Percentiles rank a stretch among this genome's conserved stretches.
Conservation (phyloP, 1,284 basidiomycete species). For the Waitea zeae region DNA sequence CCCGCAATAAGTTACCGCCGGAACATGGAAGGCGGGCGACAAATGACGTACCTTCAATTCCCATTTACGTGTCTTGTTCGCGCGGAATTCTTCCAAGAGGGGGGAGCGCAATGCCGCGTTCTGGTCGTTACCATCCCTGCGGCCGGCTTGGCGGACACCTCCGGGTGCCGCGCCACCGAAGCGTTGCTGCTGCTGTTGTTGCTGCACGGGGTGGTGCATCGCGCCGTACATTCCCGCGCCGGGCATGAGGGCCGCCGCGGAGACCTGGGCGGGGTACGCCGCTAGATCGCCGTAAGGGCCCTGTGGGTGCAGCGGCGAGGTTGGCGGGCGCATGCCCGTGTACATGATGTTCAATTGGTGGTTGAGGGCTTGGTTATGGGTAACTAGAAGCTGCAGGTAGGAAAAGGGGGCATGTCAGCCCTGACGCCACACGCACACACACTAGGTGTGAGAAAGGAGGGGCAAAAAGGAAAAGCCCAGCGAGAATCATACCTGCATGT, state of each 20-base stretch:
- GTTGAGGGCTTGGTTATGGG: constrained; percentile 19
- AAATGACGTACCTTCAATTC: constrained; percentile 43
- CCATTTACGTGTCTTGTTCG: constrained; percentile 68
- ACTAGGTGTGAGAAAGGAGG: no score
- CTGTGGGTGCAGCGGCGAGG: constrained; percentile 17
- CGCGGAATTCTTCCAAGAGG: constrained; percentile 73
- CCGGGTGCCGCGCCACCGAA: no score
- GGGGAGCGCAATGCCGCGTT: constrained; percentile 36
- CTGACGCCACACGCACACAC: no score
- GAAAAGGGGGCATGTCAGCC: constrained; percentile 13
- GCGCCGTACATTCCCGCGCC: not conserved
- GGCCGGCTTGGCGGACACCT: constrained; percentile 18
- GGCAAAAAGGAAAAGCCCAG: no score
- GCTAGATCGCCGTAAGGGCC: constrained; percentile 18
- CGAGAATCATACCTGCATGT: no score
- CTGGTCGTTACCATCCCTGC: constrained; percentile 12
- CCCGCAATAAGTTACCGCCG: no score
- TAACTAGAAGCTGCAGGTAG: constrained; percentile 30
- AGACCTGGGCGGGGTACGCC: constrained; percentile 31
- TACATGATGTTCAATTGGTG: constrained; percentile 23
- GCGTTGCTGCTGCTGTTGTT: not conserved
- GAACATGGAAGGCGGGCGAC: no score
- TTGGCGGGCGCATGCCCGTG: constrained; percentile 20
- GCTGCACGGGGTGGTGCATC: not conserved
- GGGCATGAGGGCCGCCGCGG: constrained; percentile 24